Percentiles rank a stretch among this genome's conserved stretches.
These are phyloP conservation scores for Avena sativa DNA, from an alignment of 176 grass and related monocot species.

Conservation along the genomic window DNA sequence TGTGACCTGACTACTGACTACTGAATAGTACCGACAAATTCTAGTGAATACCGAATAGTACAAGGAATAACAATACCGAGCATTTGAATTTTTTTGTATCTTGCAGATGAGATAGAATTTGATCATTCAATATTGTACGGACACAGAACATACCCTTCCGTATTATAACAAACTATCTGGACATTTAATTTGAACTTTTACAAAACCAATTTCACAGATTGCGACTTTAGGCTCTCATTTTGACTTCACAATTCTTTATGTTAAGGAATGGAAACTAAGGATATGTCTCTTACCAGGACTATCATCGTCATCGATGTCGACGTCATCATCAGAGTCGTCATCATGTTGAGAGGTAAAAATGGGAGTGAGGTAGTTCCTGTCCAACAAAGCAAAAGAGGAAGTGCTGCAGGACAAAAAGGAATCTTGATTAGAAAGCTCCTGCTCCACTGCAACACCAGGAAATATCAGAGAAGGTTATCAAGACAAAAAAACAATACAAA, in stretches of 20 bases:
- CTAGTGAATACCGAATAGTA: not conserved
- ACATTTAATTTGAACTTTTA: not conserved
- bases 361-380: constrained; percentile 84
- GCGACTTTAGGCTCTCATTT: not conserved
- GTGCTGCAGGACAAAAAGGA: constrained; percentile 60
- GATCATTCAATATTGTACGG: not conserved
- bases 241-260: not conserved
- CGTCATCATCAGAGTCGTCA: constrained; percentile 47
- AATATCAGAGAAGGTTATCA: constrained; percentile 4
- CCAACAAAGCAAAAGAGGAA: constrained; percentile 78
- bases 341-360: constrained; percentile 80
- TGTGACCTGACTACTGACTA: not conserved
- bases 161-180: not conserved
- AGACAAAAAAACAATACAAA: not conserved
- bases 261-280: not conserved
- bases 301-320: constrained; percentile 41
- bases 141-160: not conserved
- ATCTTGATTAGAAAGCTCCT: constrained; percentile 10
- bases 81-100: not conserved
- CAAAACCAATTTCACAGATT: not conserved
- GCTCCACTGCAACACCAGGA: not conserved
- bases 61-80: not conserved
- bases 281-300: constrained; percentile 49
- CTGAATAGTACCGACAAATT: too few species aligned
- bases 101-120: not conserved